phyloP scores from a whole-genome alignment of 495 filamentous ascomycete species.

The Talaromyces trachyspermus region DNA sequence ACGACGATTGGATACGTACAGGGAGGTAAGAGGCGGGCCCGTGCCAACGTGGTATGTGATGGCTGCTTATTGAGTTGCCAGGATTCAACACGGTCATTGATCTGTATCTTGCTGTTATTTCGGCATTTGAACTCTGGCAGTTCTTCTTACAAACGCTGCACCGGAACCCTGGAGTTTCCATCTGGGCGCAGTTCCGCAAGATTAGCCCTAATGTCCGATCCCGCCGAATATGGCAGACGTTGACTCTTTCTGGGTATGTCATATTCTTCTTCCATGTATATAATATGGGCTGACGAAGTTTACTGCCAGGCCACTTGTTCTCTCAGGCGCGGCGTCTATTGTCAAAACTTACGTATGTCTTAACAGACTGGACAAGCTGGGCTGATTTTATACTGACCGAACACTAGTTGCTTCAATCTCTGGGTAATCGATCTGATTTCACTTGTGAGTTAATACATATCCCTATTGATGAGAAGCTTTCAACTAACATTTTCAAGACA shows the following conservation, averaged over 20 bases:
- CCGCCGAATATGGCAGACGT: conserved; percentile 28
- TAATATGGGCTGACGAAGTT: neutral
- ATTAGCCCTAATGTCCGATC: conserved; percentile 25
- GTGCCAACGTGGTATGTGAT: too few species aligned
- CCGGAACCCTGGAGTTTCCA: conserved; percentile 17
- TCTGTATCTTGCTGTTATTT: conserved; percentile 21
- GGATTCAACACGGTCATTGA: conserved; percentile 31
- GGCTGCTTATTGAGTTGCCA: neutral
- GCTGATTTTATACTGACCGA: neutral
- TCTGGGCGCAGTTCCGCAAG: conserved; percentile 25
- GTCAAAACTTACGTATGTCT: conserved; percentile 30
- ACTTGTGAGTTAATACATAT: conserved; percentile 13
- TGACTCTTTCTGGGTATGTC: conserved; percentile 18
- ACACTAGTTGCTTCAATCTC: conserved; percentile 22
- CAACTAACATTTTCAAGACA: conserved; percentile 11
- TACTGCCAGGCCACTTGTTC: conserved; percentile 17
- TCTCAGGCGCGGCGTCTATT: conserved; percentile 29
- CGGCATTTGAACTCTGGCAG: conserved; percentile 32
- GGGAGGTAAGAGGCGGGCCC: conserved; percentile 26
- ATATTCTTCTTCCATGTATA: neutral
- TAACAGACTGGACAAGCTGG: neutral
- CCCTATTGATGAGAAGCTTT: neutral
- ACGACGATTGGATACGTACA: conserved; percentile 31
- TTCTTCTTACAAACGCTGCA: conserved; percentile 23
- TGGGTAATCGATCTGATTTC: conserved; percentile 24